Evolutionary conservation across 768 basidiomycete species (phyloP).

Genomic region (Tylopilus balloui): DNA sequence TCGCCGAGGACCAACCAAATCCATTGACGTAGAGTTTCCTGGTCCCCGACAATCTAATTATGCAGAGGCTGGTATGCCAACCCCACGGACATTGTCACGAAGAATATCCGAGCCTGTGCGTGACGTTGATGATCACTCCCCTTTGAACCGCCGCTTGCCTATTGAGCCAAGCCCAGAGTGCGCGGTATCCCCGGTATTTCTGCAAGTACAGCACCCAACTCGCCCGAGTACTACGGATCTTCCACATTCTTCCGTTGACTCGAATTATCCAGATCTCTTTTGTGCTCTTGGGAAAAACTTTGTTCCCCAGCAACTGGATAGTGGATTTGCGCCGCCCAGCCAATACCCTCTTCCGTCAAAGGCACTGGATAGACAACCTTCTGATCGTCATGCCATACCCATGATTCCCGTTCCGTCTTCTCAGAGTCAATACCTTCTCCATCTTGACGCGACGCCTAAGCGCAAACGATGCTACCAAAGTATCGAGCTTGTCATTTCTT

Average conservation of each 20-base stretch:
- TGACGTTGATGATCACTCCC: background rate
- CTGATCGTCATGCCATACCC: constrained; percentile 1
- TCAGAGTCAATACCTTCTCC: constrained; percentile 33
- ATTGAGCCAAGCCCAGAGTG: background rate
- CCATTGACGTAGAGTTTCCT: background rate
- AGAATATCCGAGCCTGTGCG: background rate
- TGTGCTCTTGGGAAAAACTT: background rate
- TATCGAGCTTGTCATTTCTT: constrained; percentile 23
- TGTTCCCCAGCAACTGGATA: background rate
- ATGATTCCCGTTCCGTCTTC: constrained; percentile 25
- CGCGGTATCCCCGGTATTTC: background rate
- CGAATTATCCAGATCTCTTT: constrained; percentile 1
- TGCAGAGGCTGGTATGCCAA: constrained; percentile 7
- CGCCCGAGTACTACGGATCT: background rate
- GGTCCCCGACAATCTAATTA: background rate
- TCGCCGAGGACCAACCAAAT: constrained; percentile 1
- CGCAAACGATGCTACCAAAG: constrained; percentile 32
- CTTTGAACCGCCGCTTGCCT: background rate
- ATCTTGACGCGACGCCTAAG: constrained; percentile 29
- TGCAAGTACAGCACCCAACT: background rate
- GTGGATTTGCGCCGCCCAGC: background rate
- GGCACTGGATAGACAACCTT: constrained; percentile 1
- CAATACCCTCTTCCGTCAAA: background rate
- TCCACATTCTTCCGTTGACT: background rate
- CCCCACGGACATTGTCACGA: constrained; percentile 15